Evolutionary conservation across 1,284 basidiomycete species (phyloP).

Genomic region (Fomitopsis pinicola): DNA sequence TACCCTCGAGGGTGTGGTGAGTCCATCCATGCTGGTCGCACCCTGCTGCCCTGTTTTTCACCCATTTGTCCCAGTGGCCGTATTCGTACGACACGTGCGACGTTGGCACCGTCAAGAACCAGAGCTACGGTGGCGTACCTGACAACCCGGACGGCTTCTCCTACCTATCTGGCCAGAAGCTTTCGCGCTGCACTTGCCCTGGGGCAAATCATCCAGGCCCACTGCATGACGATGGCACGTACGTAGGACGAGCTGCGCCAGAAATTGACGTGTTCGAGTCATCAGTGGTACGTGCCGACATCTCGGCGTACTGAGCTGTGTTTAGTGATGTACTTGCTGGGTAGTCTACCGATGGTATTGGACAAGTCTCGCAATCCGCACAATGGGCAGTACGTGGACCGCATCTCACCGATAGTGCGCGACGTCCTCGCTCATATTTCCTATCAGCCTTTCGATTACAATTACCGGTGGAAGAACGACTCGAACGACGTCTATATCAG

Average conservation of each 20-base stretch:
- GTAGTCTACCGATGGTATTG: conserved; percentile 45
- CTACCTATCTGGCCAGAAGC: conserved; percentile 71
- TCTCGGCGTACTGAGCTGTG: not conserved
- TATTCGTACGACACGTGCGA: conserved; percentile 56
- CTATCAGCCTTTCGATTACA: conserved; percentile 47
- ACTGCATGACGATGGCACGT: conserved; percentile 47
- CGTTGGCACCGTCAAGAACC: conserved; percentile 53
- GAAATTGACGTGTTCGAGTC: conserved; percentile 83
- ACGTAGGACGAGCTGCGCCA: conserved; percentile 77
- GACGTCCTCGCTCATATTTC: not conserved
- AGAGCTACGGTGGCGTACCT: conserved; percentile 38
- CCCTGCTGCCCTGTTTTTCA: not conserved
- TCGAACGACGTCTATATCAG: conserved; percentile 40
- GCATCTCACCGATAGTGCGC: not conserved
- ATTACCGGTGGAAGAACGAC: conserved; percentile 39
- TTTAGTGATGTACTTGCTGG: conserved; percentile 35
- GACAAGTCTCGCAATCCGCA: conserved; percentile 42
- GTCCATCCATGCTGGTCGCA: conserved; percentile 4
- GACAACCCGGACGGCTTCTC: conserved; percentile 39
- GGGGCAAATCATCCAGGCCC: conserved; percentile 85
- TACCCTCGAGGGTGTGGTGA: conserved; percentile 47
- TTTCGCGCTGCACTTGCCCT: conserved; percentile 84
- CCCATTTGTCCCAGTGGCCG: conserved; percentile 34
- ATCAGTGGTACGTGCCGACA: conserved; percentile 7
- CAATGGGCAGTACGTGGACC: conserved; percentile 37